Evolutionary conservation across 2,329 filamentous ascomycete genomes (phyloP), one percentile per base, ranked within the genome.

Genomic region (Alternaria consortialis): DNA sequence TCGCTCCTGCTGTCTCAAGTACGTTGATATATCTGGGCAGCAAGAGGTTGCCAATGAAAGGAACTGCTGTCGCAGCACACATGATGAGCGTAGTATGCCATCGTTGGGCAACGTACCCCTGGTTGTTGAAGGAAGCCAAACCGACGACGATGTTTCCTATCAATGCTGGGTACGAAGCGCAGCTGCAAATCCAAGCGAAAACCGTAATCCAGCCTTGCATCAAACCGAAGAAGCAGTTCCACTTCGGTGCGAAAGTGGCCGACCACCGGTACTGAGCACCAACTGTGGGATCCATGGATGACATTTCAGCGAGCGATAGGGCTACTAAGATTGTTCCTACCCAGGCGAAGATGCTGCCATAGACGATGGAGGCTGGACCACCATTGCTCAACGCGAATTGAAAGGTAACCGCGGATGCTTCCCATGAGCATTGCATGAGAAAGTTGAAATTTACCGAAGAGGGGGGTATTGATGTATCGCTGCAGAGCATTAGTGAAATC

Each of bases 51-150:
- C 81, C 74, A 5, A 72, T 64, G 7, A 80, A 69, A 1, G 78
- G 73, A 31, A 82, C 61, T 1, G 75, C 23, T 1, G 76, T 74
- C 27, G 83, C 70, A 1, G 80, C 81, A 66, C 80, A 83, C 60
- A 62, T 48, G 46, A 85, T 71, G 2, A 85, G 72, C 0, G 83
- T 84, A 1, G 75, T 34, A 17, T 86, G 83, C 81, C 82, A 85
- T 36, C 73, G 58, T 51, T 81, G 56, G 1, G 69, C 59, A 1
- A 70, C 52, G 60, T 82, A 81, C 0, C 60, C 62, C n/a, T 29
- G 29, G 29, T 80, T 59, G 27, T 79, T 81, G 44, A 84, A 71
- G 9, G 58, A 63, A 20, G 58, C 60, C 3, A 74, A 59, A 4
- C 66, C 65, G 9, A 63, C 44, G 15, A 72, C 59, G 27, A 74